phyloP scores from a whole-genome alignment of 306 rosid species.

The Cicer judaicum region DNA sequence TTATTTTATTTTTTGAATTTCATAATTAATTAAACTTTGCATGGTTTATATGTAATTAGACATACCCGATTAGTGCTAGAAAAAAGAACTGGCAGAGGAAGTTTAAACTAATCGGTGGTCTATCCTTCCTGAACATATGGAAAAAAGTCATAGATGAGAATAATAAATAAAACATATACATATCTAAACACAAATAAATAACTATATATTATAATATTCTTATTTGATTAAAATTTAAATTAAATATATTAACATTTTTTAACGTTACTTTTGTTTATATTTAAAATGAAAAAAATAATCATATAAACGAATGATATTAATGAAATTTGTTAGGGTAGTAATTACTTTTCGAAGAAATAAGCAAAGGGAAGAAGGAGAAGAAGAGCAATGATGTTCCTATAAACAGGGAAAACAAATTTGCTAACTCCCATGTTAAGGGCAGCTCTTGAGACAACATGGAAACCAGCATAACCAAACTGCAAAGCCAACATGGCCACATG shows the following conservation, averaged over 20 bases:
- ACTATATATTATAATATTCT: background rate
- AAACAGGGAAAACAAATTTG: conserved; percentile 92
- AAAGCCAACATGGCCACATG: conserved; percentile 96
- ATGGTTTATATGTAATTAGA: too few species aligned
- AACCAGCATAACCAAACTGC: conserved; percentile 97
- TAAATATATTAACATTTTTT: too few species aligned
- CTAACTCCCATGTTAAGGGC: conserved; percentile 98
- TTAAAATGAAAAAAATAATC: too few species aligned
- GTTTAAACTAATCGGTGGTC: conserved; percentile 74
- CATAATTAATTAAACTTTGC: too few species aligned
- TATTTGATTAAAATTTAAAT: background rate
- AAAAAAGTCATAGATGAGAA: background rate
- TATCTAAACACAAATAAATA: background rate
- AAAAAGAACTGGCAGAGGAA: conserved; percentile 74
- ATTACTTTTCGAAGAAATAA: conserved; percentile 71
- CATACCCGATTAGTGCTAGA: conserved; percentile 93
- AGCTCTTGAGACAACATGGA: conserved; percentile 92
- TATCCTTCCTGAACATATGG: conserved; percentile 72
- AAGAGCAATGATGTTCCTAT: conserved; percentile 84
- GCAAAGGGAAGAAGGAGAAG: conserved; percentile 92
- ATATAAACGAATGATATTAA: too few species aligned
- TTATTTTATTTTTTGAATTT: too few species aligned
- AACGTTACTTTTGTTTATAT: too few species aligned
- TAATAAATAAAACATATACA: background rate
- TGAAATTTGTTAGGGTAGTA: too few species aligned